Percentiles rank a stretch among this genome's conserved stretches.
Evolutionary conservation across 2,329 filamentous ascomycete species (phyloP).

Genomic region (Bipolaris zeicola): DNA sequence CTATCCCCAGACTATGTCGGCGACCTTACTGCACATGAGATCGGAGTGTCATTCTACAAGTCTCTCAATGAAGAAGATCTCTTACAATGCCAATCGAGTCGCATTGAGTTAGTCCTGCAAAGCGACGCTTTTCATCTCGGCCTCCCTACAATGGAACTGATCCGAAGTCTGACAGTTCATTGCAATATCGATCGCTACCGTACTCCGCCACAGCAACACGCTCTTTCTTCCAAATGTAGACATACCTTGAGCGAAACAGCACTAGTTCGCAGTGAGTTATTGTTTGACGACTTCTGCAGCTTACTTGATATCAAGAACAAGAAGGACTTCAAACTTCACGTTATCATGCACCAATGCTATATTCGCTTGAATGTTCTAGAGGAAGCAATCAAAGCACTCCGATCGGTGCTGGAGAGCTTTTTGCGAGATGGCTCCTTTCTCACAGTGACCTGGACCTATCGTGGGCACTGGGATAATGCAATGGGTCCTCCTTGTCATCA

Average conservation of each 20-base stretch:
- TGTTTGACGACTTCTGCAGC: background rate
- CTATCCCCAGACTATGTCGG: constrained; percentile 1
- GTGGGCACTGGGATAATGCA: background rate
- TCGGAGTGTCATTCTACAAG: background rate
- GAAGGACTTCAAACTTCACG: background rate
- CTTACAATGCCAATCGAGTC: background rate
- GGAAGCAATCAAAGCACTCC: background rate
- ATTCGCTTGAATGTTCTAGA: background rate
- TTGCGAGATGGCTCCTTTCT: background rate
- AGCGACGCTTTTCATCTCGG: constrained; percentile 1
- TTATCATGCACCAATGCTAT: background rate
- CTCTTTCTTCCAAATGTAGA: background rate
- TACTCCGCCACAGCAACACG: background rate
- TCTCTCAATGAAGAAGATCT: background rate
- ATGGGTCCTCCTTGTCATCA: background rate
- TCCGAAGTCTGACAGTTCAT: constrained; percentile 6
- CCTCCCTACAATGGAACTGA: background rate
- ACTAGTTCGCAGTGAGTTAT: background rate
- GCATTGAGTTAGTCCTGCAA: background rate
- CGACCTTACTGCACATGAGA: background rate
- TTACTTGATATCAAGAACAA: constrained; percentile 1
- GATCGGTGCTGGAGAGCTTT: background rate
- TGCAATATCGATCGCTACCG: constrained; percentile 9
- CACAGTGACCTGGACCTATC: constrained; percentile 3
- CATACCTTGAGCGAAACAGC: background rate